Base-by-base conservation (phyloP, 2,329 filamentous ascomycete genomes). In the Exserohilum rostratum region DNA sequence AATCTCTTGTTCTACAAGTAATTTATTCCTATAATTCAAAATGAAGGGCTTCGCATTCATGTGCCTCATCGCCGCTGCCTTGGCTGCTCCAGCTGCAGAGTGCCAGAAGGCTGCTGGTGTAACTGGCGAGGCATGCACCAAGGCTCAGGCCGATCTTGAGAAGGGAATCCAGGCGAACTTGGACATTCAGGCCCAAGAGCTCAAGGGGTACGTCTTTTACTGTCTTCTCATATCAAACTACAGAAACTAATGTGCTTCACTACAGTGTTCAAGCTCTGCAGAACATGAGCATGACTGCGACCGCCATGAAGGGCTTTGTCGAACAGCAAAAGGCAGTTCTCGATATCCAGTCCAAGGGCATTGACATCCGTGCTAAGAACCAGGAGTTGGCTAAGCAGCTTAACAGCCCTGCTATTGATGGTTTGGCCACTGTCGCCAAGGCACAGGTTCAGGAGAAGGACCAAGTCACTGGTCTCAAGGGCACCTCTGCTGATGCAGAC, bases 101-200 rank as follows among this genome's bases (percentile, higher is more conserved):
- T 25, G 22, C 22, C 22, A 25, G 22, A 25, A 25, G 7, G 29
- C 29, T 15, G 35, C 18, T 18, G 30, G 20, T 1, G 35, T 27
- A 3, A 20, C 47, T 30, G 39, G 38, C 20, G 47, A 6, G 11
- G 38, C 29, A 17, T 53, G 50, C 38, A 15, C 50, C 17, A 27
- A 6, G 6, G 18, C 39, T 5, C 46, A 30, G 5, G 10, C 43
- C 7, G 27, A 64, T 10, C 55, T 68, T 5, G 38, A 51, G 2
- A 49, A 53, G 1, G 64, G 64, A 5, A 68, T 66, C 9, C 52
- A 66, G 22, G 49, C 55, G 9, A 66, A 65, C 31, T 55, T 68
- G 20, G 51, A 58, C 20, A 65, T 68, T 13, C 65, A 68, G 38
- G 54, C 54, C 17, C 57, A 64, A 15, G 65, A 68, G 29, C 47